Conservation (phyloP, 495 filamentous ascomycete species). For the Venustampulla echinocandica region DNA sequence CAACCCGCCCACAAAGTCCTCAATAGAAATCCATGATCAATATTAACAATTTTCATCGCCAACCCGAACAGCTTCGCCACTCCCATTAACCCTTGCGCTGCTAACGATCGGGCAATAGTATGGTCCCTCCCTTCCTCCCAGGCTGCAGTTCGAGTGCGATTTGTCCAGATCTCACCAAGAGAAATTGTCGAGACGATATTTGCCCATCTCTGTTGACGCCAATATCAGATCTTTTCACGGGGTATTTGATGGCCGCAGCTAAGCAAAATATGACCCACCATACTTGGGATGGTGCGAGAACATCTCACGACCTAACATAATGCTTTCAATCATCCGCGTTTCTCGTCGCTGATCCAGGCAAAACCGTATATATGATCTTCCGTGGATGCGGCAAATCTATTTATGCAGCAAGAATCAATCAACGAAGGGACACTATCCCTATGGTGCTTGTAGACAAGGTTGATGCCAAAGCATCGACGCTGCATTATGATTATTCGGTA, state of each 20-base stretch:
- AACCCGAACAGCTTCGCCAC: constrained; percentile 20
- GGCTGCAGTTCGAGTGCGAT: constrained; percentile 20
- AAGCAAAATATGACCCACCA: constrained; percentile 19
- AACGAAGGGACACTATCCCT: constrained; percentile 5
- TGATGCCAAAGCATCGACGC: constrained; percentile 24
- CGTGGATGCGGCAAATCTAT: constrained; percentile 16
- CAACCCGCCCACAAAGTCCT: constrained; percentile 7
- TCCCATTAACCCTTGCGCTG: constrained; percentile 4
- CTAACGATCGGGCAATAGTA: constrained; percentile 9
- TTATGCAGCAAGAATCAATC: constrained; percentile 18
- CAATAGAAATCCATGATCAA: constrained; percentile 9
- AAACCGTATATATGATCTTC: constrained; percentile 11
- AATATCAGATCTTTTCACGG: constrained; percentile 15
- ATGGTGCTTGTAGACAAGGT: constrained; percentile 14
- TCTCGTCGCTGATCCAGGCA: constrained; percentile 15
- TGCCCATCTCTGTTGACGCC: constrained; percentile 14
- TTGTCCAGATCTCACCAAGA: constrained; percentile 17
- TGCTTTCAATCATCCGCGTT: constrained; percentile 4
- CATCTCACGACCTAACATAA: constrained; percentile 14
- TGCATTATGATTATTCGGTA: constrained; percentile 4
- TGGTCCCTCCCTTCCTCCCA: constrained; percentile 24
- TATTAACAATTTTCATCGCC: constrained; percentile 13
- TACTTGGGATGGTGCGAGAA: constrained; percentile 11
- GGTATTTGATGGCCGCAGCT: constrained; percentile 9
- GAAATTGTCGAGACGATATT: constrained; percentile 12